These are phyloP conservation scores for Nannochloropsis gaditana DNA, from an alignment of 108 stramenopile genomes.

Conservation along the genomic window DNA sequence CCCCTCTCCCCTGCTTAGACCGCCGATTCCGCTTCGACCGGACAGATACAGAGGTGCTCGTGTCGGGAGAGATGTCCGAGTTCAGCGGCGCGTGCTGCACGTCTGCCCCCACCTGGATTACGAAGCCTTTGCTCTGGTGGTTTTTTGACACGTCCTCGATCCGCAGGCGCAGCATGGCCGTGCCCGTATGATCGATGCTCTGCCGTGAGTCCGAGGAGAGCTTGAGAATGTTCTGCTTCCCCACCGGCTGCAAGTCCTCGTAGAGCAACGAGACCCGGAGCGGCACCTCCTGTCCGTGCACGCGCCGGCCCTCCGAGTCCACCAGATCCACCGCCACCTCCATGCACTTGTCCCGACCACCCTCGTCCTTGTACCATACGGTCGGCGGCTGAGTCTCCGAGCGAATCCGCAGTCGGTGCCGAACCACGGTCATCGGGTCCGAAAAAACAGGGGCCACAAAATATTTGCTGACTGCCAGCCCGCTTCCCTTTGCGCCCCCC, in stretches of 20 bases:
- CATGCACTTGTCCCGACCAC: slow-evolving; percentile 78
- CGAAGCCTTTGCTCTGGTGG: slow-evolving; percentile 72
- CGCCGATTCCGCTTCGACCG: slow-evolving; percentile 64
- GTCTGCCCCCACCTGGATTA: slow-evolving; percentile 60
- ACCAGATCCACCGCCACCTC: slow-evolving; percentile 58
- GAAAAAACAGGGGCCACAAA: background rate
- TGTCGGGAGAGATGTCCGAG: slow-evolving; percentile 64
- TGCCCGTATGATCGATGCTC: slow-evolving; percentile 42
- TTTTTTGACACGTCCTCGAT: slow-evolving; percentile 83
- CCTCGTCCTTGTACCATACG: slow-evolving; percentile 84
- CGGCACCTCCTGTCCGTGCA: slow-evolving; percentile 52
- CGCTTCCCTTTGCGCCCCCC: background rate
- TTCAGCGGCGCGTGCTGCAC: slow-evolving; percentile 50
- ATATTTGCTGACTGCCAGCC: background rate
- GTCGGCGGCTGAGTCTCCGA: slow-evolving; percentile 30
- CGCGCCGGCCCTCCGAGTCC: slow-evolving; percentile 52
- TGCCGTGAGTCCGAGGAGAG: slow-evolving; percentile 49
- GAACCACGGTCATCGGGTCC: background rate
- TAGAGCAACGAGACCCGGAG: slow-evolving; percentile 53
- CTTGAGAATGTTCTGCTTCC: slow-evolving; percentile 70
- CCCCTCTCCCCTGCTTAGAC: background rate
- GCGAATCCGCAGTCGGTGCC: slow-evolving; percentile 15
- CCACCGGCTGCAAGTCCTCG: slow-evolving; percentile 54
- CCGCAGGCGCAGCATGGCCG: slow-evolving; percentile 58
- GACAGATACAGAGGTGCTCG: slow-evolving; percentile 63